Conservation (phyloP, 2,329 filamentous ascomycete genomes). For the Ophiocordyceps camponoti-leonardi region DNA sequence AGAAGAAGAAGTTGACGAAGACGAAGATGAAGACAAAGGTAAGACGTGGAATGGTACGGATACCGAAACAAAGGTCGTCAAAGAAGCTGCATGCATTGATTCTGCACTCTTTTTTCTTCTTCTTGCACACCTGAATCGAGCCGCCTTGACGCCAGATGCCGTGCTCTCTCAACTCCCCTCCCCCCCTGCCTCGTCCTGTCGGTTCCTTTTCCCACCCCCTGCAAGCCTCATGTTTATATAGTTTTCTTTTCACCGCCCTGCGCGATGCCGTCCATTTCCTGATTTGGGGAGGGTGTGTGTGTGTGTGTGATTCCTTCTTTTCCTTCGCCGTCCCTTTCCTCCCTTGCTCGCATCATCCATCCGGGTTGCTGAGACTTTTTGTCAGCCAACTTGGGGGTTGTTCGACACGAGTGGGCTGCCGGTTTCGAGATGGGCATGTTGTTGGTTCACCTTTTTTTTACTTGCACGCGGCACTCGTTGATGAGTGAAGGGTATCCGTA, state of each 20-base stretch:
- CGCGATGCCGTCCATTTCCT: not conserved
- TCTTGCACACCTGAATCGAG: not conserved
- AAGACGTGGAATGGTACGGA: not conserved
- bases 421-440: not conserved
- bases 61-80: not conserved
- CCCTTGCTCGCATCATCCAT: no score
- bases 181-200: not conserved
- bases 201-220: no score
- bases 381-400: not conserved
- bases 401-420: not conserved
- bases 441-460: not conserved
- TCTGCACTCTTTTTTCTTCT: no score
- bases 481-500: no score
- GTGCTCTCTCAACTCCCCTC: not conserved
- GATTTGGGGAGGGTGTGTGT: no score
- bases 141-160: not conserved
- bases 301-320: not conserved
- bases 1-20: no score
- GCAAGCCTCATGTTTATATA: no score
- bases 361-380: not conserved
- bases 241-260: not conserved
- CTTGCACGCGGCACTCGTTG: no score
- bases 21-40: not conserved
- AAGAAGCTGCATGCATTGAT: not conserved
- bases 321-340: no score